phyloP scores from a whole-genome alignment of 2,329 filamentous ascomycete species.

The Hymenoscyphus fructigenus region DNA sequence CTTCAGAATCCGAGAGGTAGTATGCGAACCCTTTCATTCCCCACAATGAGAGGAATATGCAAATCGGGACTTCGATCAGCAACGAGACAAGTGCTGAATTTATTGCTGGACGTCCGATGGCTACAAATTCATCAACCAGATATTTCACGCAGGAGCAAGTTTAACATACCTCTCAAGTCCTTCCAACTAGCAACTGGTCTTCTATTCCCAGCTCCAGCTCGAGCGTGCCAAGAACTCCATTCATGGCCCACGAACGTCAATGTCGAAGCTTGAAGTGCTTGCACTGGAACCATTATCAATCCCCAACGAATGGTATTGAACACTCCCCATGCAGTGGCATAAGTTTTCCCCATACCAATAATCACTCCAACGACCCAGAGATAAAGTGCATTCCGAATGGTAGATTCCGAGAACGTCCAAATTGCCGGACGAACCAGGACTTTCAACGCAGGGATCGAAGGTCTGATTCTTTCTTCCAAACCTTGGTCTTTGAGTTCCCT shows the following conservation, averaged over 20 bases:
- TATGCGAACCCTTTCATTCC: constrained; percentile 60
- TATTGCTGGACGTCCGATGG: constrained; percentile 53
- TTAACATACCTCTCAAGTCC: constrained; percentile 33
- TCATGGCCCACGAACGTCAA: constrained; percentile 65
- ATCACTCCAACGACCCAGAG: constrained; percentile 69
- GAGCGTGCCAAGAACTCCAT: constrained; percentile 55
- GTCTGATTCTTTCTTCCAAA: constrained; percentile 31
- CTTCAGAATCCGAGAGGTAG: constrained; percentile 57
- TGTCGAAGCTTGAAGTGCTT: constrained; percentile 63
- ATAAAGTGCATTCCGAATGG: constrained; percentile 66
- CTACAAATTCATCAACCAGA: constrained; percentile 21
- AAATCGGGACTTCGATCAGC: constrained; percentile 59
- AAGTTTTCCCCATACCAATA: constrained; percentile 59
- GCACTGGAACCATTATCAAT: constrained; percentile 70
- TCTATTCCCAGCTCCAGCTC: constrained; percentile 33
- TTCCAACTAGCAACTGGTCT: constrained; percentile 35
- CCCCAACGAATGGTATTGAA: constrained; percentile 76
- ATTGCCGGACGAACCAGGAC: constrained; percentile 57
- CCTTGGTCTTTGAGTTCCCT: constrained; percentile 6
- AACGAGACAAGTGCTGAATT: constrained; percentile 54
- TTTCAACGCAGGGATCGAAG: constrained; percentile 46
- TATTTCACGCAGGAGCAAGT: not conserved
- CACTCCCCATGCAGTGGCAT: constrained; percentile 71
- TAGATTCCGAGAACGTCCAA: constrained; percentile 63
- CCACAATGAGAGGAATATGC: constrained; percentile 58